Conservation (phyloP, 1,139 yeast genomes). For the Yamadazyma dushanensis region DNA sequence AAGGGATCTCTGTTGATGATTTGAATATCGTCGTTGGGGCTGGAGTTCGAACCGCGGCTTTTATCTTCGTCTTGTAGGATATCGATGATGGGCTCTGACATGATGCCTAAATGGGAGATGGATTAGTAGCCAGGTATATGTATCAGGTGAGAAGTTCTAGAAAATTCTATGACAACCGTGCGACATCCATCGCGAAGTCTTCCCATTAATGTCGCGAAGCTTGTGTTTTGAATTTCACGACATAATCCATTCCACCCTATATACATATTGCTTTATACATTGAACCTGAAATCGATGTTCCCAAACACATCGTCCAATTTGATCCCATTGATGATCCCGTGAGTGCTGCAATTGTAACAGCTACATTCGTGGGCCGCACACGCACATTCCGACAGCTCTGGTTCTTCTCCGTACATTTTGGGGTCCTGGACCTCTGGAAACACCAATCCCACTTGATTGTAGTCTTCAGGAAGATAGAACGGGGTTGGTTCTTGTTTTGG, state of each 20-base stretch:
- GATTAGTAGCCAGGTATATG: constrained; percentile 1
- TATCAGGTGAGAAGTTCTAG: constrained; percentile 3
- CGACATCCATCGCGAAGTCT: no score
- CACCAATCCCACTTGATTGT: neutral
- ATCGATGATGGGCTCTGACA: constrained; percentile 13
- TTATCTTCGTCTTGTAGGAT: constrained; percentile 14
- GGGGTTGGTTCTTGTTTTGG: no score
- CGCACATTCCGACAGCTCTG: constrained; percentile 25
- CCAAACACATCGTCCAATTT: constrained; percentile 40
- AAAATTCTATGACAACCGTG: constrained; percentile 4
- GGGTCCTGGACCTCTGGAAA: neutral
- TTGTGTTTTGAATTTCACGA: no score
- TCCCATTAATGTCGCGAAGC: no score
- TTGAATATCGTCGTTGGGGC: constrained; percentile 34
- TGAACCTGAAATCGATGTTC: constrained; percentile 7
- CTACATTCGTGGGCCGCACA: constrained; percentile 50
- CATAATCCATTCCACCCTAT: no score
- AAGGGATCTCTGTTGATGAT: constrained; percentile 31
- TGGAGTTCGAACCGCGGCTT: neutral
- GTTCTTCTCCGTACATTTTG: neutral
- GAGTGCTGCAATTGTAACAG: constrained; percentile 54
- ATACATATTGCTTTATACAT: neutral
- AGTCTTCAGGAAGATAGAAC: no score
- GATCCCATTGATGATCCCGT: constrained; percentile 54
- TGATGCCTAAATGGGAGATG: constrained; percentile 2